A percentile compares a stretch with the other conserved stretches of the same genome.
Conservation (phyloP, 768 basidiomycete species). For the Amanita rubescens region DNA sequence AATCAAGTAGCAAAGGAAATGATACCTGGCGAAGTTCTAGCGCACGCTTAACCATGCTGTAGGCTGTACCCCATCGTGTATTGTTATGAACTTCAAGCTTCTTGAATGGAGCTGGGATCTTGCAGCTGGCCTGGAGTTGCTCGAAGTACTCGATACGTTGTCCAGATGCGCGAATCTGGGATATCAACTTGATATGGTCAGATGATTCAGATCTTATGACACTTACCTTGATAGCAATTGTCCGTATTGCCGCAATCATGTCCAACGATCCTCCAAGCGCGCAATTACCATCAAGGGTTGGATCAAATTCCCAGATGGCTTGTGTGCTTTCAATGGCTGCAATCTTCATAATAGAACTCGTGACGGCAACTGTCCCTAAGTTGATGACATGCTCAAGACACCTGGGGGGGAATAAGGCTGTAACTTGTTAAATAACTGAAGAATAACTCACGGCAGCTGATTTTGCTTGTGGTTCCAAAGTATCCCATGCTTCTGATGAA, state of each 20-base stretch:
- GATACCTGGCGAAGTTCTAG: slow-evolving; percentile 11
- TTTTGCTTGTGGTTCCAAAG: slow-evolving; percentile 16
- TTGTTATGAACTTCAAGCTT: slow-evolving; percentile 15
- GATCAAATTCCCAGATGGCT: slow-evolving; percentile 30
- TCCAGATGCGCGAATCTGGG: slow-evolving; percentile 14
- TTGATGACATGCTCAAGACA: slow-evolving; percentile 25
- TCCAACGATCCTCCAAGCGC: slow-evolving; percentile 21
- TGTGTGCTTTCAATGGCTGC: slow-evolving; percentile 18
- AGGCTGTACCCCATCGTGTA: slow-evolving; percentile 17
- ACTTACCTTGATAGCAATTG: slow-evolving; percentile 24
- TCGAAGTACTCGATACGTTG: slow-evolving; percentile 16
- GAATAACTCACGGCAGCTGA: too few relatives aligned
- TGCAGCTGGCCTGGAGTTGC: slow-evolving; percentile 9
- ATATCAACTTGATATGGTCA: background rate
- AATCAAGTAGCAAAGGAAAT: slow-evolving; percentile 1
- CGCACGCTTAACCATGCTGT: slow-evolving; percentile 14
- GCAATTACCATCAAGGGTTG: slow-evolving; percentile 13
- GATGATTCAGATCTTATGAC: slow-evolving; percentile 2
- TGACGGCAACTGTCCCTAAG: slow-evolving; percentile 18
- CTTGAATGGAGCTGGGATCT: slow-evolving; percentile 10
- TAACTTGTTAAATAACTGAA: too few relatives aligned
- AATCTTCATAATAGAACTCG: slow-evolving; percentile 22
- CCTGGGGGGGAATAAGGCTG: slow-evolving; percentile 9
- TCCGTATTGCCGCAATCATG: slow-evolving; percentile 22
- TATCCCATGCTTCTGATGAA: too few relatives aligned